These are phyloP conservation scores for Coemansia sp. DNA, from an alignment of 192 early-diverging fungal genomes.

Conservation along the genomic window DNA sequence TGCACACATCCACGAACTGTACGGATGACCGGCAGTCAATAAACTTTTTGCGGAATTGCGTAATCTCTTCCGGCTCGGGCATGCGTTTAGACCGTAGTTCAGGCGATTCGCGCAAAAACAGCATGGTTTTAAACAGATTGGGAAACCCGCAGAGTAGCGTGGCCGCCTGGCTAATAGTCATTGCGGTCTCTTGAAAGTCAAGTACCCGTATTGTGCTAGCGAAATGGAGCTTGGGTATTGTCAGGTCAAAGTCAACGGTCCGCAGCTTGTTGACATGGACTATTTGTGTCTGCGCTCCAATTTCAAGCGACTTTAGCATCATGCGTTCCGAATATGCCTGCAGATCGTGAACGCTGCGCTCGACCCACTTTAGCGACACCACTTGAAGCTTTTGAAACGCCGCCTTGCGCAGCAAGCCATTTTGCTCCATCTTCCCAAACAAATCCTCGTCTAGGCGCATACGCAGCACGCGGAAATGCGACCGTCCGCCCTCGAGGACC, in stretches of 20 bases:
- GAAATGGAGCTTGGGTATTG: not conserved
- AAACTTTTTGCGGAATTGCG: conserved; percentile 5
- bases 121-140: not conserved
- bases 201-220: conserved; percentile 1
- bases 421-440: not conserved
- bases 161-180: not conserved
- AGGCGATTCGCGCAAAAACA: not conserved
- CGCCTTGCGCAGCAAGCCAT: not conserved
- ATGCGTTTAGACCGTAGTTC: not conserved
- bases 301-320: not conserved
- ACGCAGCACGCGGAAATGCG: conserved; percentile 12
- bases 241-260: not conserved
- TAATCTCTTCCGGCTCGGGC: not conserved
- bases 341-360: not conserved
- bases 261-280: not conserved
- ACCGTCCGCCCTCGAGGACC: conserved; percentile 3
- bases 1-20: conserved; percentile 1
- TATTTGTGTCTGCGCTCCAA: not conserved
- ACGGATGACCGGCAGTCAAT: conserved; percentile 2
- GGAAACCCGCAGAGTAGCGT: conserved; percentile 2
- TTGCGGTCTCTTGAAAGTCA: not conserved
- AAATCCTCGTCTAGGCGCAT: conserved; percentile 11
- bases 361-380: conserved; percentile 7
- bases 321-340: not conserved
- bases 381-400: not conserved